Percentiles rank a stretch among this genome's conserved stretches.
These are phyloP conservation scores for Leccinum pachyderme DNA, from an alignment of 1,284 basidiomycete species.

Conservation along the genomic window DNA sequence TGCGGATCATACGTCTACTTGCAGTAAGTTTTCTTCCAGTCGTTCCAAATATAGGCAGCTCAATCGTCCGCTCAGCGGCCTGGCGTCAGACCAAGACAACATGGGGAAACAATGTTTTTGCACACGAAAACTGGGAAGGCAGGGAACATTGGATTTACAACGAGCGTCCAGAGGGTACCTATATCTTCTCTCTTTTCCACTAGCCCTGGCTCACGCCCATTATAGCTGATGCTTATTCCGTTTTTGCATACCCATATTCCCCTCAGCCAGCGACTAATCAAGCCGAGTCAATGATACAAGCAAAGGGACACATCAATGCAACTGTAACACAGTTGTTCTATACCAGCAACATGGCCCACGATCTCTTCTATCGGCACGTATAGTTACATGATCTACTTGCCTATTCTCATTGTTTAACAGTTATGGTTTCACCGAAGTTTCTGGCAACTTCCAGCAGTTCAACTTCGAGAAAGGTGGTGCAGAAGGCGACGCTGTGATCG, in stretches of 20 bases:
- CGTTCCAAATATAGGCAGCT: background rate
- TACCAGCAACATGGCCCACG: conserved; percentile 83
- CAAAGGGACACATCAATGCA: conserved; percentile 81
- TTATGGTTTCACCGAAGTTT: conserved; percentile 87
- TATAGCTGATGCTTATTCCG: conserved; percentile 14
- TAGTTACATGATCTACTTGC: conserved; percentile 17
- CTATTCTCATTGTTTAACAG: conserved; percentile 29
- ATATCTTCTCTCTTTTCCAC: background rate
- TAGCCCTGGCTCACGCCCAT: conserved; percentile 1
- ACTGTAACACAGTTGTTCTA: conserved; percentile 92
- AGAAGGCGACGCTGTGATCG: conserved; percentile 88
- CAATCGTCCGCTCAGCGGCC: conserved; percentile 11
- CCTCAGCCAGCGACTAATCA: conserved; percentile 50
- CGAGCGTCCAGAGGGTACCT: conserved; percentile 63
- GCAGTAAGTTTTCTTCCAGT: conserved; percentile 8
- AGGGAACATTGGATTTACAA: conserved; percentile 73
- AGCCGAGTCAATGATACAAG: conserved; percentile 55
- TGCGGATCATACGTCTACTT: conserved; percentile 2
- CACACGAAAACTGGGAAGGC: conserved; percentile 90
- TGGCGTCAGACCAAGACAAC: conserved; percentile 76
- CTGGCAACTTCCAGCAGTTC: conserved; percentile 97
- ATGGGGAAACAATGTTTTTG: conserved; percentile 89
- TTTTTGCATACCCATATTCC: conserved; percentile 73
- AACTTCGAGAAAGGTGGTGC: conserved; percentile 90
- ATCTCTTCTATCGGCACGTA: conserved; percentile 64